Conservation (phyloP, 2,329 filamentous ascomycete genomes). For the Colletotrichum sublineola region DNA sequence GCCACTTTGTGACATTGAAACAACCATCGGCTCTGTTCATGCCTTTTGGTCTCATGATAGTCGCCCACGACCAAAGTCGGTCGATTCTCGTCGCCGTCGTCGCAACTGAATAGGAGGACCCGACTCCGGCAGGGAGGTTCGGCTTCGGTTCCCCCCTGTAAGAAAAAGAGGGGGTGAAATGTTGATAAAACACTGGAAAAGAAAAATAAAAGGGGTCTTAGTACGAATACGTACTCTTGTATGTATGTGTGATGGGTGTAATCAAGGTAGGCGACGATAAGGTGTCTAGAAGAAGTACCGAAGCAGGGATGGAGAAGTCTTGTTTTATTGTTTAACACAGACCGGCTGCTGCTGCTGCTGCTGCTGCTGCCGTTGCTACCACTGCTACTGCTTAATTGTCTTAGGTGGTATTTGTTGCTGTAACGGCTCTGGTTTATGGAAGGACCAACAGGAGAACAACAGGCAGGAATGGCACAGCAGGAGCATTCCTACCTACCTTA, state of each 20-base stretch:
- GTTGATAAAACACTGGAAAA: neutral
- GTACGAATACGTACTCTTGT: no score
- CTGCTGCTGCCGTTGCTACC: no score
- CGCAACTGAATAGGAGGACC: neutral
- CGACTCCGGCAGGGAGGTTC: no score
- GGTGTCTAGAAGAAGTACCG: constrained; percentile 28
- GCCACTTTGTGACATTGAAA: neutral
- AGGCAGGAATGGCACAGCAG: neutral
- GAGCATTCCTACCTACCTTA: neutral
- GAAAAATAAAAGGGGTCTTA: neutral
- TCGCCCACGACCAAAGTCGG: neutral
- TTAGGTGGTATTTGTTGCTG: constrained; percentile 25
- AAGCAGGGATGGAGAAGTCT: constrained; percentile 28
- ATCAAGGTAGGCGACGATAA: neutral
- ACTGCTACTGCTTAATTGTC: constrained; percentile 25
- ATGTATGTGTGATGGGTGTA: no score
- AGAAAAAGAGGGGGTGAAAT: neutral
- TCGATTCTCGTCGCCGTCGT: neutral
- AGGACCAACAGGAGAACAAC: neutral
- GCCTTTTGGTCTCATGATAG: neutral
- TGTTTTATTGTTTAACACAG: constrained; percentile 26
- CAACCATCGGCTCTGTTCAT: neutral
- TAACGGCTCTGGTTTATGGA: constrained; percentile 8
- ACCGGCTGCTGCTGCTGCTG: no score
- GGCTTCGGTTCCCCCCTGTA: neutral